Base-by-base conservation (phyloP, 306 rosid genomes). In the Pyrus betulifolia region DNA sequence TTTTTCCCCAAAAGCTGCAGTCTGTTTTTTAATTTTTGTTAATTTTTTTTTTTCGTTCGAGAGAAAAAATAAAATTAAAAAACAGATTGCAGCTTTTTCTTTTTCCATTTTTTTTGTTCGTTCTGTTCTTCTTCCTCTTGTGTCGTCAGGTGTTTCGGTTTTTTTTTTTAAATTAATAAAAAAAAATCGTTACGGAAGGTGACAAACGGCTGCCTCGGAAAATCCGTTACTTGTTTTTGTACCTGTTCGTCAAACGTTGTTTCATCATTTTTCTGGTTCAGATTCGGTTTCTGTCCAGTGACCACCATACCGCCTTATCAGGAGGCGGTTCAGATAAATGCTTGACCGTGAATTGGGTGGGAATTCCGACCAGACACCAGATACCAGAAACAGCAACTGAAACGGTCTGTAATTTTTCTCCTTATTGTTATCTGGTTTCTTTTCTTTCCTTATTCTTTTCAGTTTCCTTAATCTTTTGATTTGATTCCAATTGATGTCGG, bases 141-240 rank as follows among this genome's bases (percentile, higher is more conserved):
- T 42, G 69, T 55, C 55, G 2, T 31, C n/a, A 31, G 30, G 15
- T 49, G 42, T 38, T 25, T 78, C 67, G 8, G 23, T 22, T 33
- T 15, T 19, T 75, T 19, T 75, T 75, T 38, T 6, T 25, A 55
- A 70, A 45, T 74, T 55, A 44, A 67, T 38, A 70, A 38, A 51
- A 15, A 15, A 38, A 38, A 38, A 38, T 27, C 57, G 71, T 52
- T 74, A 18, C 76, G 75, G 31, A 72, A 33, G 42, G 78, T 22
- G 75, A 79, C 80, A 54, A 75, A 69, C 31, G 19, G 45, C 78
- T 61, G 64, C 79, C 91, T 79, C 78, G 71, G 40, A 79, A 40
- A 66, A 82, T 79, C 84, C 78, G 84, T 67, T 76, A 6, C 46
- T 1, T 46, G 40, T 11, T 28, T 14, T 35, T 31, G 15, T 75